phyloP scores from a whole-genome alignment of 208 protist species.

The Trypanosoma mega region DNA sequence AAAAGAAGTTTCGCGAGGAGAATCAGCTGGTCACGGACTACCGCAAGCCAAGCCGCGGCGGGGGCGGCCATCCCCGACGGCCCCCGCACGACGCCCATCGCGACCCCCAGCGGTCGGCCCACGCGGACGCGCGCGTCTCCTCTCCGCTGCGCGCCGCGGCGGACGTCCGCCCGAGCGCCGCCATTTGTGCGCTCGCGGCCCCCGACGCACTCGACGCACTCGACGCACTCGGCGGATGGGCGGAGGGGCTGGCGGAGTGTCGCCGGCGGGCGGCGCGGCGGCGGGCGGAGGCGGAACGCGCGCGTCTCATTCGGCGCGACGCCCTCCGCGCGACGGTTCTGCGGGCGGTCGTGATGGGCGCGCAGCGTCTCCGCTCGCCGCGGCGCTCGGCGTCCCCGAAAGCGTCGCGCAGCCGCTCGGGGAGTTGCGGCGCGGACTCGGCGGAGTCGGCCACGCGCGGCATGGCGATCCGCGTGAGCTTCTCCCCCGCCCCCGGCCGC shows the following conservation, averaged over 20 bases:
- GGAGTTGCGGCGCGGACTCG: background rate
- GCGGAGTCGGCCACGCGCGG: slow-evolving; percentile 2
- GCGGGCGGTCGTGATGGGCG: slow-evolving; percentile 4
- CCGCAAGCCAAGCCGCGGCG: slow-evolving; percentile 21
- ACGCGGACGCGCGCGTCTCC: no score
- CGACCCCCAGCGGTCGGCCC: no score
- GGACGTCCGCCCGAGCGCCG: no score
- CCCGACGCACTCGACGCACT: no score
- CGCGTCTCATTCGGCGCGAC: slow-evolving; percentile 16
- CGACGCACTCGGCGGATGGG: no score
- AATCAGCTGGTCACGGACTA: slow-evolving; percentile 45
- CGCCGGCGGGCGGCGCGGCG: background rate
- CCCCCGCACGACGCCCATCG: slow-evolving; percentile 1
- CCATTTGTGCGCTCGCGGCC: no score
- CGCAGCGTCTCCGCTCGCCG: background rate
- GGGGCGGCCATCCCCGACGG: background rate
- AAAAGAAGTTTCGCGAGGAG: slow-evolving; percentile 52
- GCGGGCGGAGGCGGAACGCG: slow-evolving; percentile 3
- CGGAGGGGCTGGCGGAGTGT: no score
- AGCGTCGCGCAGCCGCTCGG: background rate
- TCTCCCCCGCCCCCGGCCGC: background rate
- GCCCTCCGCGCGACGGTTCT: slow-evolving; percentile 25
- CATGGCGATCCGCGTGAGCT: background rate
- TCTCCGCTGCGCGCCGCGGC: no score
- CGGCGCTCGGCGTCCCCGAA: background rate